Base-by-base conservation (phyloP, 2,329 filamentous ascomycete genomes). In the Colletotrichum scovillei region DNA sequence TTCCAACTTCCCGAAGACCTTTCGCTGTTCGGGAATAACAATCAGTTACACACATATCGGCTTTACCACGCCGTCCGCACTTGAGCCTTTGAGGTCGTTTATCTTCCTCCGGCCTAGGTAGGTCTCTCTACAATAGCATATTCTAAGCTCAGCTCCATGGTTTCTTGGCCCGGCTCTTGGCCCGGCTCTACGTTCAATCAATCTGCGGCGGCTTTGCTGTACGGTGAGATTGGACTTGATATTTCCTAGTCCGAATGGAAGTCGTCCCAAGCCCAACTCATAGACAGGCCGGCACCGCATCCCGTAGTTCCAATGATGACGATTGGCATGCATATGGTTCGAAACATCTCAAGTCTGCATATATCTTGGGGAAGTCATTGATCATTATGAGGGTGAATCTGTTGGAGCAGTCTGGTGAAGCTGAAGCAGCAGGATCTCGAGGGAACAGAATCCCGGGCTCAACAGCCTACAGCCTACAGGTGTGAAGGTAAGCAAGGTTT, bases 401-500 rank as follows among this genome's bases (percentile, higher is more conserved):
- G 38, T 42, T 19, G 38, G 28, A 16, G 28, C 7, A 32, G 19
- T 63, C 5, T 52, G 6, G 5, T 19, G 32, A 35, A 26, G 8
- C 16, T 16, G 16, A 30, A 16, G 38, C 24, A 14, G 26, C 19
- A 49, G 28, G 59, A 32, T 26, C 22, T 24, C 14, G 12, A 63
- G 28, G 28, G 24, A 26, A 24, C 8, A 11, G 3, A 14, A 38
- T 64, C 46, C 62, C 62, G 62, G 62, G 30, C 63, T 56, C 35
- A 24, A 32, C 30, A 57, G 32, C 26, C 26, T 16, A 56, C 38
- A 7, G 22, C 52, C 14, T 16, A 14, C 38, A 46, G 16, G 12
- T 14, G 42, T 49, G 42, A 49, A 49, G 64, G 49, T 52, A 46
- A 6, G 66, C 59, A 62, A 70, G 67, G 71, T 73, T 63, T 53